Evolutionary conservation across 2,329 filamentous ascomycete genomes (phyloP).

Genomic region (Ceratocystis papillata): DNA sequence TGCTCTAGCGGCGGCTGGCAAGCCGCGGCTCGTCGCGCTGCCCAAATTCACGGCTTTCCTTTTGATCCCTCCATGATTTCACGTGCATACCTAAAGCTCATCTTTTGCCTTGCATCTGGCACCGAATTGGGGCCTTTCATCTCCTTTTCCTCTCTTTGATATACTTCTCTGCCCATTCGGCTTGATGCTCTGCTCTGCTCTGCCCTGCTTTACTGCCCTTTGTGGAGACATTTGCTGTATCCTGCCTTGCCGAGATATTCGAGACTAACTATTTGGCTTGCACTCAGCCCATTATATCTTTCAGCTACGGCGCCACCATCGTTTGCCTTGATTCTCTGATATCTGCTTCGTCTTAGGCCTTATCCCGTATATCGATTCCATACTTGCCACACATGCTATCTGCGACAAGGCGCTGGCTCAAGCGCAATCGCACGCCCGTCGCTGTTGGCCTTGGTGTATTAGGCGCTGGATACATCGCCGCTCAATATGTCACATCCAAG

Average conservation of each 20-base stretch:
- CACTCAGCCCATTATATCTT: too few relatives aligned
- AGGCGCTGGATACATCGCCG: constrained; percentile 81
- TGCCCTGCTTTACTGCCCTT: not conserved
- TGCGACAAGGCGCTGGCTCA: constrained; percentile 79
- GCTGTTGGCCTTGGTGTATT: constrained; percentile 79
- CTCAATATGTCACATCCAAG: constrained; percentile 85
- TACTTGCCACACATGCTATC: constrained; percentile 42
- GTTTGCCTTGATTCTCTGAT: too few relatives aligned
- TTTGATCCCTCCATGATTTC: not conserved
- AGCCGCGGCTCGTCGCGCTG: not conserved
- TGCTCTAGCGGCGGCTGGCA: not conserved
- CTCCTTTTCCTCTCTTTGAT: not conserved
- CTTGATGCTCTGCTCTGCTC: not conserved
- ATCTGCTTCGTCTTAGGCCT: not conserved
- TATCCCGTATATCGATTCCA: not conserved
- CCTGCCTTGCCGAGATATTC: not conserved
- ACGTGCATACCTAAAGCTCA: constrained; percentile 1
- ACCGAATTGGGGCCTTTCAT: not conserved
- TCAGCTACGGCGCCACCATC: too few relatives aligned
- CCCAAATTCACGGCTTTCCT: constrained; percentile 5
- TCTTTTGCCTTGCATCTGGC: not conserved
- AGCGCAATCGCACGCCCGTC: constrained; percentile 80
- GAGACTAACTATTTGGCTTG: too few relatives aligned
- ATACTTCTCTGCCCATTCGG: not conserved
- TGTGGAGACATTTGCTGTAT: too few relatives aligned